These are phyloP conservation scores for Capsicum baccatum DNA, from an alignment of 257 asterid species.

Conservation along the genomic window DNA sequence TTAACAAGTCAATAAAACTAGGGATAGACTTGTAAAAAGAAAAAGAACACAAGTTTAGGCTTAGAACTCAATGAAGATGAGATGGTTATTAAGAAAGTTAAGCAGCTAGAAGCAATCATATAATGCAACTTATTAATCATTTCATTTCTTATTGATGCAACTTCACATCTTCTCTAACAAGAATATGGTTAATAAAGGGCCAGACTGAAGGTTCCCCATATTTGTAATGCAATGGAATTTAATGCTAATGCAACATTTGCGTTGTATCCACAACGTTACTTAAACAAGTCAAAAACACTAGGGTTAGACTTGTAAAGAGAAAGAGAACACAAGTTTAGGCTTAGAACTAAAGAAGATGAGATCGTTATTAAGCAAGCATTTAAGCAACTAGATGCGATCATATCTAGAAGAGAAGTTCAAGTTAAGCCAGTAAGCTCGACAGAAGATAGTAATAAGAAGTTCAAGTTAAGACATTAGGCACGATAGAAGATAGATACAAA, in stretches of 20 bases:
- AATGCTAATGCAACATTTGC: conserved; percentile 19
- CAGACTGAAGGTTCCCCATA: neutral
- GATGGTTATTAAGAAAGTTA: neutral
- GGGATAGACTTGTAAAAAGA: neutral
- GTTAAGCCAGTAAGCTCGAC: neutral
- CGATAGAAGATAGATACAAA: neutral
- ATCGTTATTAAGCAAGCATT: neutral
- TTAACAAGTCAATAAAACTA: conserved; percentile 8
- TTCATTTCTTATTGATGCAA: neutral
- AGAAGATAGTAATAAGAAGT: neutral
- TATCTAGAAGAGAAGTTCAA: conserved; percentile 1
- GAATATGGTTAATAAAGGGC: conserved; percentile 29
- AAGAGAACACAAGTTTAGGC: neutral
- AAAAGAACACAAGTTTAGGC: neutral
- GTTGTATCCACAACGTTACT: conserved; percentile 18
- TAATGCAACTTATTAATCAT: too few relatives aligned
- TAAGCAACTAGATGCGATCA: neutral
- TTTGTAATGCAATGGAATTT: neutral
- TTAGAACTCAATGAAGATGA: conserved; percentile 10
- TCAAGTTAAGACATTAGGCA: conserved; percentile 1
- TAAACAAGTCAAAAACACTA: conserved; percentile 10
- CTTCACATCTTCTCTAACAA: conserved; percentile 6
- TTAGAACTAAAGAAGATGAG: conserved; percentile 14
- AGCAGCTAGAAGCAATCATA: neutral
- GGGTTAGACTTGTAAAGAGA: neutral